These are phyloP conservation scores for Scutellaria minor DNA, from an alignment of 257 asterid genomes.

Conservation along the genomic window DNA sequence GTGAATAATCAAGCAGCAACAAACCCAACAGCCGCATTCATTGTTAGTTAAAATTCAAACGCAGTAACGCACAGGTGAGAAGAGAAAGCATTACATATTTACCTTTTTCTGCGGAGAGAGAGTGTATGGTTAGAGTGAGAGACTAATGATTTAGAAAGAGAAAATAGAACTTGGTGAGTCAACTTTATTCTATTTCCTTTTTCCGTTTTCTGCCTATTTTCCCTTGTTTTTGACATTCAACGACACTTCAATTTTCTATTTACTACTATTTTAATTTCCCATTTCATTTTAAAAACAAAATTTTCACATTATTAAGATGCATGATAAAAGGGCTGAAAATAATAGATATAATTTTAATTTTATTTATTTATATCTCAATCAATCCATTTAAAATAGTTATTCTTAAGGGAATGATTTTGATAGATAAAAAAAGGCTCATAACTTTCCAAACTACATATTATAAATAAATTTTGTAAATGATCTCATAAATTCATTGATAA, in stretches of 20 bases:
- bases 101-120: constrained; percentile 15
- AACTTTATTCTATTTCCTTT: constrained; percentile 14
- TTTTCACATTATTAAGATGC: too few relatives aligned
- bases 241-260: not conserved
- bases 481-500: not conserved
- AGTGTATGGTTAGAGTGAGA: constrained; percentile 17
- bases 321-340: too few relatives aligned
- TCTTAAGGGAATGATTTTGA: too few relatives aligned
- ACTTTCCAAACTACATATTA: too few relatives aligned
- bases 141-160: constrained; percentile 22
- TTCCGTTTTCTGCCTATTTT: not conserved
- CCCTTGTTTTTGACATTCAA: not conserved
- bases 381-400: too few relatives aligned
- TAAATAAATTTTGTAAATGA: not conserved
- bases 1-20: constrained; percentile 44
- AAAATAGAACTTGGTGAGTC: constrained; percentile 8
- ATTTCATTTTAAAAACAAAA: too few relatives aligned
- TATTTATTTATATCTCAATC: too few relatives aligned
- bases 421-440: too few relatives aligned
- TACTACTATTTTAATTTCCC: not conserved
- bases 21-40: constrained; percentile 50
- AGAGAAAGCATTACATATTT: not conserved
- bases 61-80: constrained; percentile 16
- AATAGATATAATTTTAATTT: too few relatives aligned
- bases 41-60: constrained; percentile 23